Conservation (phyloP, 2,329 filamentous ascomycete species). For the Dactylellina haptotyla region DNA sequence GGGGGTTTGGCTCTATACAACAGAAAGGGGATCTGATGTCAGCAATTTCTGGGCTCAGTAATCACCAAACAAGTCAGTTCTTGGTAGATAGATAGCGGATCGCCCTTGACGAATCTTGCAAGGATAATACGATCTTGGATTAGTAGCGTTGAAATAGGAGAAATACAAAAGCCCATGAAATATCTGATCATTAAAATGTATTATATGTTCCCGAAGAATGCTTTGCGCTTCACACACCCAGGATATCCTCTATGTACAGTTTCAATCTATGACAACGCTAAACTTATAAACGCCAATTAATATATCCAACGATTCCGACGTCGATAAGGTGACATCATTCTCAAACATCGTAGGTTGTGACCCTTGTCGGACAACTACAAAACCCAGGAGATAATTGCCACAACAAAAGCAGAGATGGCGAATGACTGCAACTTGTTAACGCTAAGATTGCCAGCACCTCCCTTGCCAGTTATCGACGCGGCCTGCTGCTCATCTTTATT, state of each 20-base stretch:
- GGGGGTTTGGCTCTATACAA: no score
- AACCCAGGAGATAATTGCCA: conserved; percentile 24
- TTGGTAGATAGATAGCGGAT: neutral
- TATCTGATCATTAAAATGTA: neutral
- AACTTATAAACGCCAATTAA: no score
- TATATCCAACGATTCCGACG: no score
- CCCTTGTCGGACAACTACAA: no score
- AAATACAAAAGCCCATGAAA: neutral
- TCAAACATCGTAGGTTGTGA: no score
- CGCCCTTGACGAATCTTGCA: neutral
- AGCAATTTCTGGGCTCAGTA: conserved; percentile 34
- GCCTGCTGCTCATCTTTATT: conserved; percentile 62
- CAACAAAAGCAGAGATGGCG: conserved; percentile 5
- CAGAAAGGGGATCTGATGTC: conserved; percentile 33
- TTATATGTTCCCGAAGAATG: neutral
- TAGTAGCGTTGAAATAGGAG: neutral
- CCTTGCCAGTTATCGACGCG: conserved; percentile 40
- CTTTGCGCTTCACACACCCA: neutral
- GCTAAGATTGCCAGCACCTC: conserved; percentile 10
- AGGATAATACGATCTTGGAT: no score
- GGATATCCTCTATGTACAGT: neutral
- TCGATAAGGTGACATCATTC: no score
- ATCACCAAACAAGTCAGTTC: neutral
- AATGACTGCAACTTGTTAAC: conserved; percentile 1
- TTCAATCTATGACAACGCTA: neutral